Evolutionary conservation across 768 basidiomycete genomes (phyloP), one percentile per base, ranked within the genome.

Genomic region (Leccinum broughii): DNA sequence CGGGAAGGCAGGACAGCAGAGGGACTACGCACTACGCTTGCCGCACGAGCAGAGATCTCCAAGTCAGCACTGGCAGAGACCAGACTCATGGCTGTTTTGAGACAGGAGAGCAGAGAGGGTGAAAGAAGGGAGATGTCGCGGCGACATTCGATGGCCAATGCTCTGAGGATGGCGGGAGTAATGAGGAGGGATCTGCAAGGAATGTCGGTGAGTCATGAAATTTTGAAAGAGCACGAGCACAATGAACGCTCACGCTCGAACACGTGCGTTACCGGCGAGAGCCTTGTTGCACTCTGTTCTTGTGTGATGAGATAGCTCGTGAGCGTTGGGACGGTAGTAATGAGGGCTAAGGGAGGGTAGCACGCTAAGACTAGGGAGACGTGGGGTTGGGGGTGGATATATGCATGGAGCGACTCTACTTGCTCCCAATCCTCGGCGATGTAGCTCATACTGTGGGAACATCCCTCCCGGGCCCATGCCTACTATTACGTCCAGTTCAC

Each of bases 61-160:
- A 93, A 72, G 71, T 95, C 93, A 1, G 77, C 74, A 6, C 28
- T 30, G 28, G 28, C 28, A 30, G 84, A 77, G 39, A 89, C 69
- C 4, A 82, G 76, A 51, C 77, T 70, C 46, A 91, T 76, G 0
- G 86, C 83, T 8, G 72, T 76, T 58, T 85, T 85, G 34, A 93
- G 80, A 28, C 86, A 86, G 15, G 85, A 77, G 53, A 93, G 78
- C 30, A 95, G 80, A 6, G 87, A 81, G 2, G 86, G 79, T 0
- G 92, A 88, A 57, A 93, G 78, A 44, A 92, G 83, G 30, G 86
- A 81, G 49, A 93, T 85, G 72, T 95, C 93, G 55, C 88, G 83
- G 61, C 91, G 84, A 71, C 95, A 97, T 78, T 96, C 95, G 53
- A 86, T 87, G 6, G 92, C 87, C 53, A 97, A 78, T 28, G 92